phyloP scores from a whole-genome alignment of 345 rosid species.

The Arabidopsis suecica region DNA sequence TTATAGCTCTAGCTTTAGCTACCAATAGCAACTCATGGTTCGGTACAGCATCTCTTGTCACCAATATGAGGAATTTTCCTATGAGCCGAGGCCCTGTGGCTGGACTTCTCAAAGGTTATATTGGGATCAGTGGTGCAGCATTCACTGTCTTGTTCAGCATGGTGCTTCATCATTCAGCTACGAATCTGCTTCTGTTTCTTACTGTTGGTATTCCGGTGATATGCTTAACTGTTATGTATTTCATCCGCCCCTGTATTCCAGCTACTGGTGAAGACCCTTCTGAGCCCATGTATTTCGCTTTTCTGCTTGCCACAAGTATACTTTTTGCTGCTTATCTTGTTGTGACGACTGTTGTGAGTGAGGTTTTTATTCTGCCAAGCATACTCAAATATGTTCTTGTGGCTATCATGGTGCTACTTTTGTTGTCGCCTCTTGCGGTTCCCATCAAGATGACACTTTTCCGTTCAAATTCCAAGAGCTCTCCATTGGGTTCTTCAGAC shows the following conservation, averaged over 20 bases:
- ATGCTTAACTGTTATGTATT: slow-evolving; percentile 71
- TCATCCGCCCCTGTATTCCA: slow-evolving; percentile 81
- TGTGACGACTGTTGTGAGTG: slow-evolving; percentile 56
- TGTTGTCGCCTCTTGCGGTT: slow-evolving; percentile 82
- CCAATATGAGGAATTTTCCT: slow-evolving; percentile 87
- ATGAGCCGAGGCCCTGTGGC: slow-evolving; percentile 72
- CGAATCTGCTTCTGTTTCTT: slow-evolving; percentile 67
- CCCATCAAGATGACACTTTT: slow-evolving; percentile 95
- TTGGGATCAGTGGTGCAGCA: slow-evolving; percentile 79
- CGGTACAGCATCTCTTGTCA: slow-evolving; percentile 76
- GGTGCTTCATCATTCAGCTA: slow-evolving; percentile 62
- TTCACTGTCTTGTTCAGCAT: slow-evolving; percentile 76
- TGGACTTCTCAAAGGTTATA: slow-evolving; percentile 81
- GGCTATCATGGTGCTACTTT: slow-evolving; percentile 61
- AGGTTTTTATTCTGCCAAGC: slow-evolving; percentile 49
- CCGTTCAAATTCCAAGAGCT: slow-evolving; percentile 57
- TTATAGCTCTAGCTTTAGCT: slow-evolving; percentile 72
- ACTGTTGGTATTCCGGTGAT: slow-evolving; percentile 76
- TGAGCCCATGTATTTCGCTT: slow-evolving; percentile 72
- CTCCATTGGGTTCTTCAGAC: slow-evolving; percentile 64
- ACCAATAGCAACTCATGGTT: slow-evolving; percentile 84
- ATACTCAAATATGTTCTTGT: slow-evolving; percentile 58
- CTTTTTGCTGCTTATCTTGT: slow-evolving; percentile 75
- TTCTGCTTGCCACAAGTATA: slow-evolving; percentile 70
- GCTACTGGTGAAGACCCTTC: slow-evolving; percentile 90